A percentile compares a stretch with the other conserved stretches of the same genome.
phyloP scores from a whole-genome alignment of 371 early-diverging fungal genomes.

The Mortierella sp. region DNA sequence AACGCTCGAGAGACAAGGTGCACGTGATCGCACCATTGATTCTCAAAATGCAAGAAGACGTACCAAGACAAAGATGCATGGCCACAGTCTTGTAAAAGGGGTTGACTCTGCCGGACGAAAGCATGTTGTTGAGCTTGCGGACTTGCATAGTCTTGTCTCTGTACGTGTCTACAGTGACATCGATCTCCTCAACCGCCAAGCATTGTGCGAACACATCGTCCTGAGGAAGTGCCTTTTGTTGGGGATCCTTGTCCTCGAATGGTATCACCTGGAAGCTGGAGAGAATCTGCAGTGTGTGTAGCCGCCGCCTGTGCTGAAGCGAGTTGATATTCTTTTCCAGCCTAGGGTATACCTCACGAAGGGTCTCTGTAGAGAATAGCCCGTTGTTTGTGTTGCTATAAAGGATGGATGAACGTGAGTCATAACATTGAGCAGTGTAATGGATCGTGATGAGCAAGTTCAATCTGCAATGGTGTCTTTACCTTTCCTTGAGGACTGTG shows the following conservation, averaged over 20 bases:
- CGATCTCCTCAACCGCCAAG: slow-evolving; percentile 68
- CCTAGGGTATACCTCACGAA: slow-evolving; percentile 61
- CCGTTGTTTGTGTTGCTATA: slow-evolving; percentile 51
- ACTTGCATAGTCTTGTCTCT: slow-evolving; percentile 86
- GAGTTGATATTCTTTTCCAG: slow-evolving; percentile 72
- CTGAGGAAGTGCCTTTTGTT: slow-evolving; percentile 28
- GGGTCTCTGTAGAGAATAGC: slow-evolving; percentile 53
- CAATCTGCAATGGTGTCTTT: slow-evolving; percentile 10
- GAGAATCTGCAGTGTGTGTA: slow-evolving; percentile 79
- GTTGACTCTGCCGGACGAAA: slow-evolving; percentile 68
- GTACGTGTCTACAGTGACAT: slow-evolving; percentile 67
- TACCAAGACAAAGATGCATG: slow-evolving; percentile 71
- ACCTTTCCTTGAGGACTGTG: slow-evolving; percentile 63
- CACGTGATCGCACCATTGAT: too few relatives aligned
- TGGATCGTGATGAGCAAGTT: not conserved
- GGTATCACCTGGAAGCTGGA: slow-evolving; percentile 64
- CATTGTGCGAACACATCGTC: slow-evolving; percentile 36
- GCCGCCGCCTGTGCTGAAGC: slow-evolving; percentile 67
- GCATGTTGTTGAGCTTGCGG: slow-evolving; percentile 70
- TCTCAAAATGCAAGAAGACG: too few relatives aligned
- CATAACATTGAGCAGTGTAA: too few relatives aligned
- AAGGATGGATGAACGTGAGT: too few relatives aligned
- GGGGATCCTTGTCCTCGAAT: slow-evolving; percentile 62
- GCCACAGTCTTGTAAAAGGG: slow-evolving; percentile 70
- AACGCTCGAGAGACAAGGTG: too few relatives aligned